Conservation (phyloP, 345 rosid species). For the Hibiscus trionum region DNA sequence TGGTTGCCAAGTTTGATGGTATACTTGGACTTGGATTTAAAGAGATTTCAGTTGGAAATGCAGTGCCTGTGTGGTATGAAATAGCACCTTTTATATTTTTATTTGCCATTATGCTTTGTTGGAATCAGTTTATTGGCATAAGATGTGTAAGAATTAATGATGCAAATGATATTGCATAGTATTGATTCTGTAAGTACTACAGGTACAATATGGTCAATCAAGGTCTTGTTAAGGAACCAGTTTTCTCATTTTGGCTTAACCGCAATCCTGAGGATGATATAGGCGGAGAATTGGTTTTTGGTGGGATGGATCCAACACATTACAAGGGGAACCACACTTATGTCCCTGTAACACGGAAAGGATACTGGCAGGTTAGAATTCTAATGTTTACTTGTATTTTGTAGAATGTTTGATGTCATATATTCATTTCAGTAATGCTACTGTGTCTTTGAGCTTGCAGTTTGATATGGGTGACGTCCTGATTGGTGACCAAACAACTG, state of each 20-base stretch:
- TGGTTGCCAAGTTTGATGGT: constrained; percentile 84
- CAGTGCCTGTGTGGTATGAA: constrained; percentile 56
- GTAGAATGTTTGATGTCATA: background rate
- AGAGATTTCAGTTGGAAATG: constrained; percentile 58
- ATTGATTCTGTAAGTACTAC: constrained; percentile 9
- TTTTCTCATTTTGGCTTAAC: constrained; percentile 77
- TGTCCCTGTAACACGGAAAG: constrained; percentile 55
- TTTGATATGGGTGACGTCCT: constrained; percentile 67
- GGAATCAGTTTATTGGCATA: background rate
- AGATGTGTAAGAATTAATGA: background rate
- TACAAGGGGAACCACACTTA: constrained; percentile 59
- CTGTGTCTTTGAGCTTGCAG: constrained; percentile 22
- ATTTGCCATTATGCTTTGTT: background rate
- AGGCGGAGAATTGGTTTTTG: constrained; percentile 71
- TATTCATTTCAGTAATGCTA: background rate
- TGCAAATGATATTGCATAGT: background rate
- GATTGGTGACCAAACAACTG: constrained; percentile 47
- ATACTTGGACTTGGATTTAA: constrained; percentile 74
- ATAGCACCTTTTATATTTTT: background rate
- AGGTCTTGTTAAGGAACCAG: constrained; percentile 48
- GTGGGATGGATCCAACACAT: constrained; percentile 59
- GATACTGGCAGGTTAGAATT: constrained; percentile 67
- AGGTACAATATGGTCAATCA: constrained; percentile 77
- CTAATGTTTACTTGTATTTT: background rate
- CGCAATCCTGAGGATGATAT: constrained; percentile 55